Conservation (phyloP, 169 alveolate species). For the Amoebophrya sp. region DNA sequence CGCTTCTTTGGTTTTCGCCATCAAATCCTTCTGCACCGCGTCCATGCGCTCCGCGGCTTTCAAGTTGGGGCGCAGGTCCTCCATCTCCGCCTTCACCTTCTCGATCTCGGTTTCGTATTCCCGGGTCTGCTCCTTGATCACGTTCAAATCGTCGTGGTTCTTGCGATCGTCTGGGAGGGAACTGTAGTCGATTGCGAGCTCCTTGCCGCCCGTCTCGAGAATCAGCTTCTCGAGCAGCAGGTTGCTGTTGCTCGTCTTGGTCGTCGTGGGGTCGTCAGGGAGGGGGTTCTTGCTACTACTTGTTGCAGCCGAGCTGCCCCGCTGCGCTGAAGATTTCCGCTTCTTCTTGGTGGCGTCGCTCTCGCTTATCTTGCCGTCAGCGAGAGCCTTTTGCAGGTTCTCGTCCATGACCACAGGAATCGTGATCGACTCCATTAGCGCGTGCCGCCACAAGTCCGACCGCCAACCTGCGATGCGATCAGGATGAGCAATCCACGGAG, state of each 20-base stretch:
- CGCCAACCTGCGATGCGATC: neutral
- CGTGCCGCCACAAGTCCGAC: neutral
- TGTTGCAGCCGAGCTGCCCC: too few species aligned
- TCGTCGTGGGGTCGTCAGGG: too few species aligned
- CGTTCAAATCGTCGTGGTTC: neutral
- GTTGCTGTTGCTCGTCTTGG: too few species aligned
- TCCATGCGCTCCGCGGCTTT: neutral
- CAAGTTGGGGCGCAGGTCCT: constrained; percentile 40
- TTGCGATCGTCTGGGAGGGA: neutral
- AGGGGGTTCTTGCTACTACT: too few species aligned
- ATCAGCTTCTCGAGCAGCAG: too few species aligned
- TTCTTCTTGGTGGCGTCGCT: too few species aligned
- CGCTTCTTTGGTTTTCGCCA: neutral
- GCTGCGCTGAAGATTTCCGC: too few species aligned
- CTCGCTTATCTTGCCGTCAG: too few species aligned
- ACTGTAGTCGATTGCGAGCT: neutral
- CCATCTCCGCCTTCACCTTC: constrained; percentile 32
- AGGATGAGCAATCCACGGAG: too few species aligned
- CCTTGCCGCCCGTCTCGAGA: too few species aligned
- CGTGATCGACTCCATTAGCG: neutral
- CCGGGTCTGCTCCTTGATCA: neutral
- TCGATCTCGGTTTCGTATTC: constrained; percentile 31
- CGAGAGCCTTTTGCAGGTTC: too few species aligned
- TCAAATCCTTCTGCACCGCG: constrained; percentile 38
- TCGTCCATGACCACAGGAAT: neutral